Evolutionary conservation across 2,329 filamentous ascomycete species (phyloP).

Genomic region (Bretziella fagacearum): DNA sequence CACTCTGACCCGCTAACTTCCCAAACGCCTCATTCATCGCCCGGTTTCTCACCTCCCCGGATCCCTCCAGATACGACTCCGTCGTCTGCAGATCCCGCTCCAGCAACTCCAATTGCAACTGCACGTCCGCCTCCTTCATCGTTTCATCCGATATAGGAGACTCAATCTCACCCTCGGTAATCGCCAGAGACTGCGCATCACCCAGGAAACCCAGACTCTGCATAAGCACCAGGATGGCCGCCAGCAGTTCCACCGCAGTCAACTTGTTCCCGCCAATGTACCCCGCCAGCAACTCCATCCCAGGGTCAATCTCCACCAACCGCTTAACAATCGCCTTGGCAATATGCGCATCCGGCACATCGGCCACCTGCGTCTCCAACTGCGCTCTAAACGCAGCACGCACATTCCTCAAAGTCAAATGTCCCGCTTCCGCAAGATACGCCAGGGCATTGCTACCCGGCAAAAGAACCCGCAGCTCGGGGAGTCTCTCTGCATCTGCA

Average conservation of each 20-base stretch:
- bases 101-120: conserved; percentile 41
- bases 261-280: conserved; percentile 50
- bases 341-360: conserved; percentile 28
- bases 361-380: conserved; percentile 21
- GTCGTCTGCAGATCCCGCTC: conserved; percentile 51
- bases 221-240: conserved; percentile 49
- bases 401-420: conserved; percentile 42
- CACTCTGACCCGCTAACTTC: conserved; percentile 50
- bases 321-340: conserved; percentile 45
- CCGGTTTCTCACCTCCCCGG: conserved; percentile 41
- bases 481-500: conserved; percentile 16
- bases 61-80: conserved; percentile 48
- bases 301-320: conserved; percentile 48
- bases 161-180: not conserved
- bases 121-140: conserved; percentile 20
- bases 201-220: conserved; percentile 47
- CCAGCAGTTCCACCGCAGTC: conserved; percentile 47
- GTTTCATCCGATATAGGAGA: not conserved
- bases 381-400: conserved; percentile 38
- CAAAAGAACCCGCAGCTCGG: conserved; percentile 22
- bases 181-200: conserved; percentile 18
- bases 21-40: conserved; percentile 51
- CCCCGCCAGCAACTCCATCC: conserved; percentile 47
- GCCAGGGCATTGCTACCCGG: conserved; percentile 38
- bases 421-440: conserved; percentile 43